Conservation (phyloP, 169 alveolate species). For the Cryptosporidium parvum region DNA sequence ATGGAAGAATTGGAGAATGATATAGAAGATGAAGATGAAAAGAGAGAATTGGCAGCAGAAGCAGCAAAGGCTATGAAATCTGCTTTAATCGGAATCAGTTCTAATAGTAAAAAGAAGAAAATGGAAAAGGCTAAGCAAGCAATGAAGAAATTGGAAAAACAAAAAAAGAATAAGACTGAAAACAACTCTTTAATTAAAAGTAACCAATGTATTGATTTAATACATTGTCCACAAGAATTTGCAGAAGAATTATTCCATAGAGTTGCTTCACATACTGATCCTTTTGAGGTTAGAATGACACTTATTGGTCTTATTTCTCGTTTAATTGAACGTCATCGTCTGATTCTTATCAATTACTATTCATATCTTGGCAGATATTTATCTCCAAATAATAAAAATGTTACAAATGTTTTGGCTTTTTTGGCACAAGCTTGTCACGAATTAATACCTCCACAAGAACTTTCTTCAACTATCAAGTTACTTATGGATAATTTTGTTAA, state of each 20-base stretch:
- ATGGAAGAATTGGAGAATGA: slow-evolving; percentile 58
- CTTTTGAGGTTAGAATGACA: slow-evolving; percentile 83
- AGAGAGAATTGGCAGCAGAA: slow-evolving; percentile 50
- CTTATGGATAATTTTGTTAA: slow-evolving; percentile 86
- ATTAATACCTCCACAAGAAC: slow-evolving; percentile 86
- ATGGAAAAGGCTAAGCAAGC: slow-evolving; percentile 57
- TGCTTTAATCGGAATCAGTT: slow-evolving; percentile 39
- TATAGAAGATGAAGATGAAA: slow-evolving; percentile 57
- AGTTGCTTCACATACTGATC: slow-evolving; percentile 71
- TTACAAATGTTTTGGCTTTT: slow-evolving; percentile 87
- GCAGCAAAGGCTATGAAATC: slow-evolving; percentile 67
- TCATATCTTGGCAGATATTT: slow-evolving; percentile 84
- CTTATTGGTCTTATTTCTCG: slow-evolving; percentile 87
- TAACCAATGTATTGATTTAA: slow-evolving; percentile 83
- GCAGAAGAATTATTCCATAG: slow-evolving; percentile 85
- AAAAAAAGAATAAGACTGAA: slow-evolving; percentile 12
- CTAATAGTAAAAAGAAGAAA: slow-evolving; percentile 41
- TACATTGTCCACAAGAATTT: slow-evolving; percentile 86
- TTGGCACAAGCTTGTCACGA: slow-evolving; percentile 90
- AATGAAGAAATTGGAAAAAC: slow-evolving; percentile 33
- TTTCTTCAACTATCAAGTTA: slow-evolving; percentile 86
- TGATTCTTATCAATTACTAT: slow-evolving; percentile 83
- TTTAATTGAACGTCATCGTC: slow-evolving; percentile 87
- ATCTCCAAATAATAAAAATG: slow-evolving; percentile 87
- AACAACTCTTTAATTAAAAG: slow-evolving; percentile 22